These are phyloP conservation scores for Aspergillus sp. DNA, from an alignment of 2,329 filamentous ascomycete genomes.

Conservation along the genomic window DNA sequence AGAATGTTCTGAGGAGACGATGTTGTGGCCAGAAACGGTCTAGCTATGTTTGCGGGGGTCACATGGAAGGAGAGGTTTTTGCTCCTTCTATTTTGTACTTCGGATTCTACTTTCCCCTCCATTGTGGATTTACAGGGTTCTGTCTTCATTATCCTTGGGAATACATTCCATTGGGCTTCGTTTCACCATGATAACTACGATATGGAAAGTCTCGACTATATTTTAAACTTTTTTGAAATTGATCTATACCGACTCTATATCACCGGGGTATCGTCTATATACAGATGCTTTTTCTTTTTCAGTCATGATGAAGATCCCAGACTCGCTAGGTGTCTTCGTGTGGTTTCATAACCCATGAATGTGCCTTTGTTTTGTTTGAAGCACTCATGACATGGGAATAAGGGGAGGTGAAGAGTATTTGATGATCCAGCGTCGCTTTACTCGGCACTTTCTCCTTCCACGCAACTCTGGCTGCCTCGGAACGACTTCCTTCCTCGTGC, in stretches of 20 bases:
- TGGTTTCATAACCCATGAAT: background rate
- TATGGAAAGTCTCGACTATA: background rate
- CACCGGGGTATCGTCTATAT: constrained; percentile 14
- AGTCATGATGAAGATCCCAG: constrained; percentile 1
- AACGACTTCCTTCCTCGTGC: constrained; percentile 33
- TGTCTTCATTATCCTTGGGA: background rate
- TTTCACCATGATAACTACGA: background rate
- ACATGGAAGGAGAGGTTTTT: background rate
- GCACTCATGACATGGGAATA: background rate
- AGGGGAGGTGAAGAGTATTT: background rate
- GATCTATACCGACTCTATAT: constrained; percentile 1
- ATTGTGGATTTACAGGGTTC: background rate
- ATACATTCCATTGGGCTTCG: background rate
- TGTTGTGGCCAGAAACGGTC: background rate
- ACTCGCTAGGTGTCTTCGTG: background rate
- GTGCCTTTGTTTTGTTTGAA: background rate
- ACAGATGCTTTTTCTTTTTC: constrained; percentile 1
- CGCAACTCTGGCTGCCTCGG: constrained; percentile 21
- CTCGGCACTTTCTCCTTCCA: constrained; percentile 8
- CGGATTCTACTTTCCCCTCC: background rate
- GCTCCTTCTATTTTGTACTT: background rate
- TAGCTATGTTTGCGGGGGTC: background rate
- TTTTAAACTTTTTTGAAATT: constrained; percentile 7
- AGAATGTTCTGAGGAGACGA: background rate
- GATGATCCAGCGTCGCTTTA: constrained; percentile 4